Conservation (phyloP, 257 asterid genomes). For the Lavandula angustifolia region DNA sequence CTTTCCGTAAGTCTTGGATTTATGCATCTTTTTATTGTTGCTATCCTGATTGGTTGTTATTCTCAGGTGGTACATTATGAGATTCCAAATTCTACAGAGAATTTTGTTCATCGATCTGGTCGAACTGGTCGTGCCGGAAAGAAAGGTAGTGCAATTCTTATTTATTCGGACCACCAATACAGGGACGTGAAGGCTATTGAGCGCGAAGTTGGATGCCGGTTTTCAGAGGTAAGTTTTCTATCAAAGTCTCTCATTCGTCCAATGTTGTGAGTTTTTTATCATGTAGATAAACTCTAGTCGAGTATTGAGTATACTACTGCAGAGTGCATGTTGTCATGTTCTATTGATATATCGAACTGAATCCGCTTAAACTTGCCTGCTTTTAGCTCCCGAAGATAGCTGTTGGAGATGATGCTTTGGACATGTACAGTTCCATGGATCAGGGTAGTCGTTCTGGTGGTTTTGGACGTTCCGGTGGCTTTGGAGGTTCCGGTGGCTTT, state of each 20-base stretch:
- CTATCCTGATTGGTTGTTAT: conserved; percentile 21
- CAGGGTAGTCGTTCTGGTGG: conserved; percentile 49
- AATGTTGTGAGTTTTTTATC: too few species aligned
- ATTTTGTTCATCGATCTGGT: conserved; percentile 94
- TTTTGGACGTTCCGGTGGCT: conserved; percentile 36
- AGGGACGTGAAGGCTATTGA: conserved; percentile 76
- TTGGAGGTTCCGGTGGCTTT: conserved; percentile 51
- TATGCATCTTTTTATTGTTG: neutral
- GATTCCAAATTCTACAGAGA: conserved; percentile 82
- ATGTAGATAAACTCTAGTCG: neutral
- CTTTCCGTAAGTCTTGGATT: conserved; percentile 9
- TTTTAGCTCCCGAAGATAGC: conserved; percentile 68
- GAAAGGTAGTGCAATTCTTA: conserved; percentile 82
- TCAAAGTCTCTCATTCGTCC: conserved; percentile 1
- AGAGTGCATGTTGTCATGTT: neutral
- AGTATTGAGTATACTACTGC: neutral
- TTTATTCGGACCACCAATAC: conserved; percentile 63
- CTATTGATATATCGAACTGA: conserved; percentile 18
- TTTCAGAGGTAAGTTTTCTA: conserved; percentile 56
- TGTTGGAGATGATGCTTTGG: conserved; percentile 58
- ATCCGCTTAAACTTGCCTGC: conserved; percentile 16
- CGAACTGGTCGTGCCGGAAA: conserved; percentile 99
- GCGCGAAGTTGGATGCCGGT: conserved; percentile 86
- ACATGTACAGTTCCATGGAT: conserved; percentile 50
- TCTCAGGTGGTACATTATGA: conserved; percentile 87